Evolutionary conservation across 441 rosid genomes (phyloP).

Genomic region (Adansonia madagascariensis): DNA sequence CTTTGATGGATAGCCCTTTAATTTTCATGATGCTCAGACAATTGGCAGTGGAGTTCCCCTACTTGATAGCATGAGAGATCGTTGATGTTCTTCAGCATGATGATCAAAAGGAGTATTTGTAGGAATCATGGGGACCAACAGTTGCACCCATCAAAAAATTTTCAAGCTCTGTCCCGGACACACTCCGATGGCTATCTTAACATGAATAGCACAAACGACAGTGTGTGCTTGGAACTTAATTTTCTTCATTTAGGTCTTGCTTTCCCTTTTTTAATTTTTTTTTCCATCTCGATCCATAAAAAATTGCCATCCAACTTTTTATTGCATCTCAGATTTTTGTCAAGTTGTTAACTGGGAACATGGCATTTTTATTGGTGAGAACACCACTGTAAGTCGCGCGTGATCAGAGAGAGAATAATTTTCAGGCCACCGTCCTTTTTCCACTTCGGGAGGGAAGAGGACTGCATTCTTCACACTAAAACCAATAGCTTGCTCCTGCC

Average conservation of each 20-base stretch:
- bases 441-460: conserved; percentile 89
- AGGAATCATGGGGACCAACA: not conserved
- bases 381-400: conserved; percentile 86
- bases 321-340: conserved; percentile 13
- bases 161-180: not conserved
- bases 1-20: not conserved
- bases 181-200: conserved; percentile 1
- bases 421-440: conserved; percentile 93
- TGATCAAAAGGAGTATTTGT: not conserved
- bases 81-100: conserved; percentile 3
- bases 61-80: not conserved
- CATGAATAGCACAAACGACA: not conserved
- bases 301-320: not conserved
- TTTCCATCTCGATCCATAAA: no score
- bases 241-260: not conserved
- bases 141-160: not conserved
- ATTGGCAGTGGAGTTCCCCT: not conserved
- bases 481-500: conserved; percentile 66
- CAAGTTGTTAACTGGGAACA: conserved; percentile 50
- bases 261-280: not conserved
- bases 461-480: conserved; percentile 94
- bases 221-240: not conserved
- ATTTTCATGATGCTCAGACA: not conserved
- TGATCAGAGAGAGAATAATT: conserved; percentile 89
- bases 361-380: conserved; percentile 90